Evolutionary conservation across 352 stramenopile genomes (phyloP).

Genomic region (Globisporangium carolinianum): DNA sequence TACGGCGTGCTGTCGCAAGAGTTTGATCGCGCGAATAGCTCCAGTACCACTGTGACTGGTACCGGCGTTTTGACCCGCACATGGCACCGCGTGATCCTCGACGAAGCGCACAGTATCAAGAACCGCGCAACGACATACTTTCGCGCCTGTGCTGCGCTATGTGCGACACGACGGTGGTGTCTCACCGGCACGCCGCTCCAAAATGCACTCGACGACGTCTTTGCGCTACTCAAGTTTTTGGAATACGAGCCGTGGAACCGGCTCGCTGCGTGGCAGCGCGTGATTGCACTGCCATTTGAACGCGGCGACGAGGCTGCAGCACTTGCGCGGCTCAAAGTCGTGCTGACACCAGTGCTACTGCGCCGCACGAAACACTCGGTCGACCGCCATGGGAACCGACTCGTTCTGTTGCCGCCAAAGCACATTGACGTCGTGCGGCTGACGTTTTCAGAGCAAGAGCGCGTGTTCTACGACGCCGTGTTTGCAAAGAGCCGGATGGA

Average conservation of each 20-base stretch:
- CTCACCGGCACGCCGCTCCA: slow-evolving; percentile 89
- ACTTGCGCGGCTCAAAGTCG: slow-evolving; percentile 52
- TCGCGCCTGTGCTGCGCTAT: slow-evolving; percentile 43
- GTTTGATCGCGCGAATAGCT: slow-evolving; percentile 26
- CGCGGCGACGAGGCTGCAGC: slow-evolving; percentile 52
- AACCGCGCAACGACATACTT: slow-evolving; percentile 76
- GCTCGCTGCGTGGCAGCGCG: slow-evolving; percentile 74
- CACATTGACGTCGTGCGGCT: slow-evolving; percentile 59
- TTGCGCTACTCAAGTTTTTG: slow-evolving; percentile 79
- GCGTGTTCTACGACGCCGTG: slow-evolving; percentile 82
- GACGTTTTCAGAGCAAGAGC: slow-evolving; percentile 67
- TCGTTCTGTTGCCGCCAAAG: slow-evolving; percentile 72
- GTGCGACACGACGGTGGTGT: slow-evolving; percentile 76
- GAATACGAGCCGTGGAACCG: slow-evolving; percentile 83
- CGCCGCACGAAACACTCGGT: slow-evolving; percentile 81
- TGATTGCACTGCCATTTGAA: slow-evolving; percentile 76
- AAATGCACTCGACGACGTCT: slow-evolving; percentile 86
- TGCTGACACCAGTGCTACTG: slow-evolving; percentile 73
- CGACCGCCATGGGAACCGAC: slow-evolving; percentile 47
- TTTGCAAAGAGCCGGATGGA: slow-evolving; percentile 80
- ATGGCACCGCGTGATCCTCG: slow-evolving; percentile 87
- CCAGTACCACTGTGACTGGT: background rate
- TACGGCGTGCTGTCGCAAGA: slow-evolving; percentile 79
- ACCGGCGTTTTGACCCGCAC: slow-evolving; percentile 25
- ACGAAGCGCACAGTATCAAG: slow-evolving; percentile 91